A percentile compares a stretch with the other conserved stretches of the same genome.
Conservation (phyloP, 2,329 filamentous ascomycete species). For the Nothophoma quercina region DNA sequence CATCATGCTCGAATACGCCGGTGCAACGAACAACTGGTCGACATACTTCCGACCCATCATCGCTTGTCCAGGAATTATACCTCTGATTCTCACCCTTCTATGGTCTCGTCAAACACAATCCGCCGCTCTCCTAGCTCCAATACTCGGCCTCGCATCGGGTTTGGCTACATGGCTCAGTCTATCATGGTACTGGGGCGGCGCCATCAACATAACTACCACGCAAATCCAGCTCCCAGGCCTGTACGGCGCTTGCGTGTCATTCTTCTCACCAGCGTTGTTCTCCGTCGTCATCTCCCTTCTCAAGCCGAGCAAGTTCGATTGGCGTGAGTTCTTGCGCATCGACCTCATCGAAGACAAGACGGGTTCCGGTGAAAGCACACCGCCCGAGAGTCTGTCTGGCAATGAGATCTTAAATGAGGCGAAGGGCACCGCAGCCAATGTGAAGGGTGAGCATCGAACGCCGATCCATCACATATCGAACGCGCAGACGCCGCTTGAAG, state of each 20-base stretch:
- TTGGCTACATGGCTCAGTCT: slow-evolving; percentile 17
- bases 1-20: slow-evolving; percentile 65
- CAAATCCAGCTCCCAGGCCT: slow-evolving; percentile 75
- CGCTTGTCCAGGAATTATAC: slow-evolving; percentile 82
- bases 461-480: slow-evolving; percentile 4
- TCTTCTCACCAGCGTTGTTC: slow-evolving; percentile 76
- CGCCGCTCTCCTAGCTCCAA: slow-evolving; percentile 64
- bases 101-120: slow-evolving; percentile 80
- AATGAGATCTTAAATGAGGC: background rate
- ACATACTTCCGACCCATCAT: slow-evolving; percentile 87
- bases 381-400: slow-evolving; percentile 4
- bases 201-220: slow-evolving; percentile 55
- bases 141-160: slow-evolving; percentile 15
- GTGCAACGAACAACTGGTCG: slow-evolving; percentile 77
- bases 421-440: background rate
- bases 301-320: slow-evolving; percentile 14
- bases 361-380: slow-evolving; percentile 3
- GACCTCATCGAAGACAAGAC: slow-evolving; percentile 19
- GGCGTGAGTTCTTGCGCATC: slow-evolving; percentile 20
- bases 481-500: slow-evolving; percentile 12
- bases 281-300: slow-evolving; percentile 9
- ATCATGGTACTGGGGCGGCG: slow-evolving; percentile 24
- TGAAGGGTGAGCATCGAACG: background rate
- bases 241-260: slow-evolving; percentile 80
- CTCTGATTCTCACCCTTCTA: slow-evolving; percentile 77